Conservation (phyloP, 2,329 filamentous ascomycete genomes). For the Xylaria hypoxylon region DNA sequence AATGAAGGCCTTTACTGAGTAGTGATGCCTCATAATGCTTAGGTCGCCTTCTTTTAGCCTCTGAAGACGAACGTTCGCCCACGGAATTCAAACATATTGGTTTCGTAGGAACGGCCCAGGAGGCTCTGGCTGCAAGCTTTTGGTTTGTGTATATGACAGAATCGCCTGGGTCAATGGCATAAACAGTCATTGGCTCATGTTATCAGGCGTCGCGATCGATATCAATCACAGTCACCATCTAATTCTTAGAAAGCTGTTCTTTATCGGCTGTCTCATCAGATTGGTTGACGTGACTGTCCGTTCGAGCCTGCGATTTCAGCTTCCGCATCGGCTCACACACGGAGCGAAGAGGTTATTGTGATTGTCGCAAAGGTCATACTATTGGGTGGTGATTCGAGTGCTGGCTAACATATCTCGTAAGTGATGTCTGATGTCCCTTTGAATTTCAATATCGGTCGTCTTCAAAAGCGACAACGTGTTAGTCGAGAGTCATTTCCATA, state of each 20-base stretch:
- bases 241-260: conserved; percentile 61
- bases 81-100: too few relatives aligned
- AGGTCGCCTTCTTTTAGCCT: too few relatives aligned
- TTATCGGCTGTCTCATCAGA: conserved; percentile 76
- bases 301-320: conserved; percentile 73
- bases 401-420: conserved; percentile 76
- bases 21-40: too few relatives aligned
- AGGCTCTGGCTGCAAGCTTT: too few relatives aligned
- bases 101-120: too few relatives aligned
- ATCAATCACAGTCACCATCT: conserved; percentile 8
- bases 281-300: conserved; percentile 81
- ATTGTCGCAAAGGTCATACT: conserved; percentile 79
- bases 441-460: background rate
- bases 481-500: background rate
- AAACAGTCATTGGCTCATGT: too few relatives aligned
- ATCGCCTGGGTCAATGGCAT: too few relatives aligned
- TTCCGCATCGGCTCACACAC: conserved; percentile 83
- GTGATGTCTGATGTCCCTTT: background rate
- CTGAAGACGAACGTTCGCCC: too few relatives aligned
- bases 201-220: background rate
- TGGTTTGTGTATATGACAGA: too few relatives aligned
- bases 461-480: background rate
- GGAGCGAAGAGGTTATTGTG: conserved; percentile 71
- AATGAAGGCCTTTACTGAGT: too few relatives aligned
- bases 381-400: conserved; percentile 86